Evolutionary conservation across 257 asterid species (phyloP).

Genomic region (Solanum tarapatanum): DNA sequence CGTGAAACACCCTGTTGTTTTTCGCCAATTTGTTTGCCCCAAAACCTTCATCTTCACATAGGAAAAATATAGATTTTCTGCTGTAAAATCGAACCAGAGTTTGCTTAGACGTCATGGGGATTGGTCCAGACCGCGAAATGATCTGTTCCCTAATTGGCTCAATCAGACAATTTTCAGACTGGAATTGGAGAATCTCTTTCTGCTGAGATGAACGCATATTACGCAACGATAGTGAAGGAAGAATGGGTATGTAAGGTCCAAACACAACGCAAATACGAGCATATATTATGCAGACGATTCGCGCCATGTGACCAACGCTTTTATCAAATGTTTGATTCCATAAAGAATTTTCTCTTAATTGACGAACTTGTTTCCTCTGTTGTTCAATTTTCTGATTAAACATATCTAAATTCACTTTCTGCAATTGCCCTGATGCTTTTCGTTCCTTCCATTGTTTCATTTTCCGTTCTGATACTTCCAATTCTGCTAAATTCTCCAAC

Average conservation of each 20-base stretch:
- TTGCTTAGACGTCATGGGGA: slow-evolving; percentile 21
- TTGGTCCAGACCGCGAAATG: slow-evolving; percentile 41
- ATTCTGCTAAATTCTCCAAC: slow-evolving; percentile 35
- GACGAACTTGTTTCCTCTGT: slow-evolving; percentile 47
- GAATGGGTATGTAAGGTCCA: slow-evolving; percentile 18
- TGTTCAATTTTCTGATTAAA: slow-evolving; percentile 34
- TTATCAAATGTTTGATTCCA: slow-evolving; percentile 62
- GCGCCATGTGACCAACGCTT: slow-evolving; percentile 47
- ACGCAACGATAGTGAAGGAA: slow-evolving; percentile 3
- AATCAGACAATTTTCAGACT: neutral
- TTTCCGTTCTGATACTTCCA: slow-evolving; percentile 46
- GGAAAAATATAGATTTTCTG: slow-evolving; percentile 17
- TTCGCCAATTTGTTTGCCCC: neutral
- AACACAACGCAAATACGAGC: slow-evolving; percentile 42
- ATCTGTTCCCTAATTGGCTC: slow-evolving; percentile 20
- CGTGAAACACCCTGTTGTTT: slow-evolving; percentile 36
- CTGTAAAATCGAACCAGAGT: slow-evolving; percentile 48
- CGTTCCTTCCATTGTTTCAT: slow-evolving; percentile 25
- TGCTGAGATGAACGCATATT: slow-evolving; percentile 4
- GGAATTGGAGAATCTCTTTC: neutral
- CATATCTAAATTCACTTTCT: slow-evolving; percentile 20
- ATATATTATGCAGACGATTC: slow-evolving; percentile 31
- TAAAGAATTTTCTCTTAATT: slow-evolving; percentile 38
- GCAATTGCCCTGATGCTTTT: slow-evolving; percentile 5
- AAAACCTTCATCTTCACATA: slow-evolving; percentile 11